Base-by-base conservation (phyloP, 2,329 filamentous ascomycete genomes). In the Rugonectria rugulosa region DNA sequence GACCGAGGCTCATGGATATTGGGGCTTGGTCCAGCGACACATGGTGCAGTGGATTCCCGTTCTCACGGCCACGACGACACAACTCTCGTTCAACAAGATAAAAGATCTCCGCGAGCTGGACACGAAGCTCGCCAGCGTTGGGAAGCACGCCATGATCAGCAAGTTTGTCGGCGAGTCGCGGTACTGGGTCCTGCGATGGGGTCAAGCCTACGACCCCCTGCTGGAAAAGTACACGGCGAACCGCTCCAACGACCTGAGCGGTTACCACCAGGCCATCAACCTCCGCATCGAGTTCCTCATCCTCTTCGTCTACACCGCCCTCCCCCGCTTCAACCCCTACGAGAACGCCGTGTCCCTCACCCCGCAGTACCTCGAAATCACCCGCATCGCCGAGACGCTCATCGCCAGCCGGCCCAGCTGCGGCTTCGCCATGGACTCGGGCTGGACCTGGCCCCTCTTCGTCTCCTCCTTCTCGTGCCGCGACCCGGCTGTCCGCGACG, bases 351-450 rank as follows among this genome's bases (percentile, higher is more conserved):
- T 69, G 26, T 63, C 66, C 4, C 68, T 79, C 37, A 80, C 76
- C 4, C 74, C 76, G 0, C 69, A 75, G 31, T 79, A 79, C 56
- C 71, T 64, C 12, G 77, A 80, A 60, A 72, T 79, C 17, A 77
- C 72, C 26, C 55, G 56, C 1, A 70, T 77, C 6, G 70, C 72
- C 6, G 74, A 75, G 50, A 71, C 68, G 3, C 55, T 79, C 4
- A 70, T 80, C 20, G 59, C 61, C 21, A 64, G 68, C 10, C 70
- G 72, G 11, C 72, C 66, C 10, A 75, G 63, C 53, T 74, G 73
- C n/a, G 70, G 70, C 45, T 79, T 80, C 54, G 72, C 77, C 1
- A 76, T 80, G 74, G 77, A 80, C 53, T 73, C 75, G 3, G 78
- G 78, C 0, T 77, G 75, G 64, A 77, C 76, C 6, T 77, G 77